Conservation (phyloP, 306 rosid genomes). For the Cucurbita pepo region DNA sequence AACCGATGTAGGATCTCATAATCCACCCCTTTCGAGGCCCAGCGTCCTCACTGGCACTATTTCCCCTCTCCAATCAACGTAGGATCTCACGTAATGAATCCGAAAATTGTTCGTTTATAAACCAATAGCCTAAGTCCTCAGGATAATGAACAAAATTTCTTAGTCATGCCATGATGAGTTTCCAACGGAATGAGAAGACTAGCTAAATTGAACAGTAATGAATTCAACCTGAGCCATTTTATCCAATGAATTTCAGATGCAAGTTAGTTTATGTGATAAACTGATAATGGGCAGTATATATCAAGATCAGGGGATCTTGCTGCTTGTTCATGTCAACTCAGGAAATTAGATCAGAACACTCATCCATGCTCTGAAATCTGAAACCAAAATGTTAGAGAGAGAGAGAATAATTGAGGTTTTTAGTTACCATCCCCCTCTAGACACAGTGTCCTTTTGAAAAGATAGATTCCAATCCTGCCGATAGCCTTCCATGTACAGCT, state of each 20-base stretch:
- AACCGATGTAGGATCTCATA: too few species aligned
- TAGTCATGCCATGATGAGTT: background rate
- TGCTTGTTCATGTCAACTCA: background rate
- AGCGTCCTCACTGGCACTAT: too few species aligned
- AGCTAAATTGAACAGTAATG: background rate
- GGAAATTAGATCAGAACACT: background rate
- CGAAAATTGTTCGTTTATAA: background rate
- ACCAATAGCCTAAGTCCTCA: background rate
- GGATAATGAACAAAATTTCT: background rate
- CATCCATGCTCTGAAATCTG: background rate
- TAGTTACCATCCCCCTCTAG: slow-evolving; percentile 75
- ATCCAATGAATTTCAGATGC: background rate
- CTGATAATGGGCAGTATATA: background rate
- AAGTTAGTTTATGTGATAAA: background rate
- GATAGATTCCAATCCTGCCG: slow-evolving; percentile 94
- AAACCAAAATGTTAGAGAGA: background rate
- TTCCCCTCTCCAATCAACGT: too few species aligned
- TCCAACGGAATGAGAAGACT: background rate
- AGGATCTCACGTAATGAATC: background rate
- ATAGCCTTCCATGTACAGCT: slow-evolving; percentile 75
- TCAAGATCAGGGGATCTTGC: background rate
- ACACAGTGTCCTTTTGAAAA: slow-evolving; percentile 56
- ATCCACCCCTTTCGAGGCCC: too few species aligned
- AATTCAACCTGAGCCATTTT: background rate
- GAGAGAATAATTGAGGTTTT: background rate